Conservation (phyloP, 2,329 filamentous ascomycete species). For the Aspergillus sojae region DNA sequence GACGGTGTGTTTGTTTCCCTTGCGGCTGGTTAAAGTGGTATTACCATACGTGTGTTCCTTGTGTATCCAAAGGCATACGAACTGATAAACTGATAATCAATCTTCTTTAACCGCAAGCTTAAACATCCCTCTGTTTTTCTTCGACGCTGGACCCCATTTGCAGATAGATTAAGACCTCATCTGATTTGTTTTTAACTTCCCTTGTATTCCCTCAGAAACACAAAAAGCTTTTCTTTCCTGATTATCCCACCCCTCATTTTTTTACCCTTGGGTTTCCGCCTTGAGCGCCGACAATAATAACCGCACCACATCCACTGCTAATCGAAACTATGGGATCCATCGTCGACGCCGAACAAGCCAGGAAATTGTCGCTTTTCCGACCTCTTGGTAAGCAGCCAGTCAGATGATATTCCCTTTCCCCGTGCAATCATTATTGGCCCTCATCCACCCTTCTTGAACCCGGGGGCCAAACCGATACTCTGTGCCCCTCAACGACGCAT, state of each 20-base stretch:
- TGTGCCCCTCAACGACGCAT: constrained; percentile 16
- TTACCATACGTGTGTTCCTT: background rate
- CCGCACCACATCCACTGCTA: constrained; percentile 10
- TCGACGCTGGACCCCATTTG: background rate
- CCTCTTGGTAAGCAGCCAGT: constrained; percentile 48
- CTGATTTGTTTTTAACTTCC: background rate
- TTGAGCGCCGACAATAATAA: constrained; percentile 25
- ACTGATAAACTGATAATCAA: background rate
- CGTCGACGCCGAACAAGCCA: constrained; percentile 43
- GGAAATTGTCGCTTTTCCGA: constrained; percentile 47
- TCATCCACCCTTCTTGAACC: constrained; percentile 14
- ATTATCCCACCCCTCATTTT: background rate
- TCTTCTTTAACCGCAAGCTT: background rate
- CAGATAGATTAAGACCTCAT: background rate
- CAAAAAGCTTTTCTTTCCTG: background rate
- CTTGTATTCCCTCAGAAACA: background rate
- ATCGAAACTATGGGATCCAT: constrained; percentile 29
- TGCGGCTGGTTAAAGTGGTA: background rate
- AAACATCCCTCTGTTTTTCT: background rate
- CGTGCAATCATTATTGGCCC: constrained; percentile 39
- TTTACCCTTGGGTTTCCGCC: constrained; percentile 18
- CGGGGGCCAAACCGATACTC: constrained; percentile 2
- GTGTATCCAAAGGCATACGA: background rate
- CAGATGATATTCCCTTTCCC: constrained; percentile 29
- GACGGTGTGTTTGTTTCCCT: background rate